Base-by-base conservation (phyloP, 164 flowering plant genomes). In the Nymphaea colorata region DNA sequence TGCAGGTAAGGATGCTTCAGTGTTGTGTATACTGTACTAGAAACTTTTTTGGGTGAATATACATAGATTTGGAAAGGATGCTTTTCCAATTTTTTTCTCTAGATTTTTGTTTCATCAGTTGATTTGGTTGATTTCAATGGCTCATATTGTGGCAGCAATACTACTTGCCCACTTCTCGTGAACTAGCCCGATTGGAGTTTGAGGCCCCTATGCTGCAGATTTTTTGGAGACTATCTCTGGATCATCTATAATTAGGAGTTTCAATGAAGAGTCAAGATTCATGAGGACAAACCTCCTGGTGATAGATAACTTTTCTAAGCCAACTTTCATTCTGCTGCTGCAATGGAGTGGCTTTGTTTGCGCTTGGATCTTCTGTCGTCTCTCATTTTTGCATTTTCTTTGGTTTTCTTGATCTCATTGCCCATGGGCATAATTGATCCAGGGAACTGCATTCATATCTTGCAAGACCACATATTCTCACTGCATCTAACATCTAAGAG, bases 1-100 rank as follows among this genome's bases (percentile, higher is more conserved):
- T 80, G 71, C 89, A 91, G 96, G 99, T 91, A 82, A 71, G 47
- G 69, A 11, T 62, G 59, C 16, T 55, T 8, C 11, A 17, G 44
- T 25, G n/a, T 11, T 62, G 45, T 55, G 59, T 8, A 8, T 55
- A 55, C 59, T 55, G 59, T 55, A 10, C 59, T 55, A 55, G 10
- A 55, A 55, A 55, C 59, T 16, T 55, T n/a, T 55, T 10, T 55
- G 59, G 16, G 16, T 55, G 59, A 55, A 55, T 8, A 55, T 8
- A 55, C 10, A 55, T 8, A 55, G 16, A 16, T 55, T 8, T 55
- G 59, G 59, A 55, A 10, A 25, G 36, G 36, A 25, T 25, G 36
- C 36, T 25, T 25, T 25, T 25, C 36, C 36, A 25, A 25, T 25
- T 25, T 25, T 25, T 25, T 25, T 25, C 36, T 25, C 12, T 55